Conservation (phyloP, 345 rosid species). For the Rhizophora mangle region DNA sequence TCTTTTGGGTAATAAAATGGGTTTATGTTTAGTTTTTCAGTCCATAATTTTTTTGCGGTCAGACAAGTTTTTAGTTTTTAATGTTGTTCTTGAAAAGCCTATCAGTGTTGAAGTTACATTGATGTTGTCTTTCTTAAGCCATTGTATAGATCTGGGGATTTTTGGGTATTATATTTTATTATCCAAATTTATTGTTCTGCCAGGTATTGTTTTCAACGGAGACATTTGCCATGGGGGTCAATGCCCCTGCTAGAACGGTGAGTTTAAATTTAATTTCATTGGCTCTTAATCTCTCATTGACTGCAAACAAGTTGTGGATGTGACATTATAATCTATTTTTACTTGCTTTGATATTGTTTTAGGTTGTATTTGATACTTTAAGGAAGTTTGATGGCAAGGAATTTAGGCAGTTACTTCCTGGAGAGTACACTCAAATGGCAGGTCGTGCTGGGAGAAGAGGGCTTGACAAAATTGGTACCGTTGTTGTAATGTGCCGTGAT, state of each 20-base stretch:
- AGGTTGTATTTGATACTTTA: slow-evolving; percentile 92
- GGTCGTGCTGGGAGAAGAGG: slow-evolving; percentile 99
- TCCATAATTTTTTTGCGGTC: neutral
- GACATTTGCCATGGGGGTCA: slow-evolving; percentile 99
- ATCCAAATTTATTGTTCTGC: slow-evolving; percentile 23
- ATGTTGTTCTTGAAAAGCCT: neutral
- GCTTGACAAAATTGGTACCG: slow-evolving; percentile 92
- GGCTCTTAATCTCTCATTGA: neutral
- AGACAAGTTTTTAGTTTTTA: neutral
- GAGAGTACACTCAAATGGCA: slow-evolving; percentile 99
- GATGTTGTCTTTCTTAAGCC: slow-evolving; percentile 2
- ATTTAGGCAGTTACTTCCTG: slow-evolving; percentile 79
- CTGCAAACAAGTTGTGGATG: neutral
- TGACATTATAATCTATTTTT: slow-evolving; percentile 8
- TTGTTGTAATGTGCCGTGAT: slow-evolving; percentile 90
- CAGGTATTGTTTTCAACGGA: slow-evolving; percentile 96
- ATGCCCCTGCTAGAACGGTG: slow-evolving; percentile 99
- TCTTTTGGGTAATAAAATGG: neutral
- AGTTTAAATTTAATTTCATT: slow-evolving; percentile 25
- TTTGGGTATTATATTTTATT: slow-evolving; percentile 7
- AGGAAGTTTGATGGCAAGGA: slow-evolving; percentile 96
- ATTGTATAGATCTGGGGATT: slow-evolving; percentile 2
- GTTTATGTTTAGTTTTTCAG: neutral
- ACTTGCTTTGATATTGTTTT: slow-evolving; percentile 22
- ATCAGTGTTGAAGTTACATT: slow-evolving; percentile 1